phyloP scores from a whole-genome alignment of 352 stramenopile genomes.

The Globisporangium solare region DNA sequence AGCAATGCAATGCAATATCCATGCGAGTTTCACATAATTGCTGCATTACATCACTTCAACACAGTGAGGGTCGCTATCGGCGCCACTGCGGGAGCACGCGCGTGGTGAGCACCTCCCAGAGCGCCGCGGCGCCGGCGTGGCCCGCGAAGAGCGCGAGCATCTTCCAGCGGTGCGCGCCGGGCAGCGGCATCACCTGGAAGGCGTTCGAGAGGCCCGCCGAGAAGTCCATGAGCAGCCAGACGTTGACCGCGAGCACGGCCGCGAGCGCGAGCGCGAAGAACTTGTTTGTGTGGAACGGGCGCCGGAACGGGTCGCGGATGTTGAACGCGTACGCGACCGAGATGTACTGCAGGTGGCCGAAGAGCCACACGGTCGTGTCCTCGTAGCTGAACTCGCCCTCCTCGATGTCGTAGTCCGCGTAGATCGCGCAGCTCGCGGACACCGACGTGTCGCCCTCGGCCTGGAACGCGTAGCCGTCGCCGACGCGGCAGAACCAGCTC shows the following conservation, averaged over 20 bases:
- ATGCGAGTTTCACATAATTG: too few relatives aligned
- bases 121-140: constrained; percentile 19
- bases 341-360: constrained; percentile 76
- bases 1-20: too few relatives aligned
- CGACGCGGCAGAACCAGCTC: constrained; percentile 64
- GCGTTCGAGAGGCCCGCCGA: constrained; percentile 25
- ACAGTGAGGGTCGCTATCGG: constrained; percentile 5
- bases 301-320: constrained; percentile 50
- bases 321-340: constrained; percentile 70
- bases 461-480: constrained; percentile 53
- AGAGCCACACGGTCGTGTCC: constrained; percentile 74
- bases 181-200: constrained; percentile 47
- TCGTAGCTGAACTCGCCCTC: constrained; percentile 46
- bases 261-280: constrained; percentile 32
- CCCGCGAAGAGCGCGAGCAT: constrained; percentile 41
- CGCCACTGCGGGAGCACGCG: constrained; percentile 17
- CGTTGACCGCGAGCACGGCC: constrained; percentile 27
- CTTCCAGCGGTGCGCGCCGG: constrained; percentile 28
- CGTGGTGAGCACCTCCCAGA: constrained; percentile 27
- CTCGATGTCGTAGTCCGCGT: constrained; percentile 51
- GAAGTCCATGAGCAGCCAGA: constrained; percentile 49
- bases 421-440: constrained; percentile 35
- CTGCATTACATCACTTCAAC: too few relatives aligned
- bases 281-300: constrained; percentile 52
- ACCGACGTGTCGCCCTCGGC: constrained; percentile 21